Percentiles rank a stretch among this genome's conserved stretches.
Conservation (phyloP, 2,329 filamentous ascomycete genomes). For the Talaromyces sp. region DNA sequence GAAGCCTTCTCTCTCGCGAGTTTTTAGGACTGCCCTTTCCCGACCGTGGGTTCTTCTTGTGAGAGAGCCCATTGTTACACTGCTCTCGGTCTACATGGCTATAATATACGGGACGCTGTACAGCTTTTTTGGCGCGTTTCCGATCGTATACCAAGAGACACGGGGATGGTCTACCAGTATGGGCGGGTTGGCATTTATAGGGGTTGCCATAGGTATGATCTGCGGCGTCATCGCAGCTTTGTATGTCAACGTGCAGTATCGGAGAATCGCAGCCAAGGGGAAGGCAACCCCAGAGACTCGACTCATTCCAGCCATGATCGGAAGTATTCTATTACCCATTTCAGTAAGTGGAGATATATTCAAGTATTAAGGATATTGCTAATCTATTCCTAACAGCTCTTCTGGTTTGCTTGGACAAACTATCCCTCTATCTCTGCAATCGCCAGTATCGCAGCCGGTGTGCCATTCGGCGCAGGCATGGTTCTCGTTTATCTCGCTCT, state of each 20-base stretch:
- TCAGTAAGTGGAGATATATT: slow-evolving; percentile 7
- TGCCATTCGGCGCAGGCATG: background rate
- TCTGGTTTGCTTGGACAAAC: slow-evolving; percentile 18
- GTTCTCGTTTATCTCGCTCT: background rate
- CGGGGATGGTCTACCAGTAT: slow-evolving; percentile 9
- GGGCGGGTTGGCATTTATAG: slow-evolving; percentile 9
- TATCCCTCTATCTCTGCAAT: slow-evolving; percentile 12
- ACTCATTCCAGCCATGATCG: slow-evolving; percentile 6
- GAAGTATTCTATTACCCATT: slow-evolving; percentile 6
- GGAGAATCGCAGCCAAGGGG: background rate
- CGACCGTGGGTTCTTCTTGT: slow-evolving; percentile 10
- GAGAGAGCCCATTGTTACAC: slow-evolving; percentile 10
- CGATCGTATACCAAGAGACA: slow-evolving; percentile 9
- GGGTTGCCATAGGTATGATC: slow-evolving; percentile 11
- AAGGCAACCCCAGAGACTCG: slow-evolving; percentile 4
- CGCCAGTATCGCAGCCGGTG: background rate
- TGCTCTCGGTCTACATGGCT: slow-evolving; percentile 7
- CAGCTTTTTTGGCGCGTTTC: slow-evolving; percentile 9
- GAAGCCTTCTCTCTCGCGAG: slow-evolving; percentile 1
- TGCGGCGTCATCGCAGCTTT: slow-evolving; percentile 2
- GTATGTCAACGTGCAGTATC: slow-evolving; percentile 4
- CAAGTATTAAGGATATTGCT: too few relatives aligned
- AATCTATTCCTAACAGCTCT: too few relatives aligned
- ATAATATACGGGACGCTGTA: slow-evolving; percentile 13
- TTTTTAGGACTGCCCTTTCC: slow-evolving; percentile 5